These are phyloP conservation scores for Medicago arabica DNA, from an alignment of 306 rosid species.

Conservation along the genomic window DNA sequence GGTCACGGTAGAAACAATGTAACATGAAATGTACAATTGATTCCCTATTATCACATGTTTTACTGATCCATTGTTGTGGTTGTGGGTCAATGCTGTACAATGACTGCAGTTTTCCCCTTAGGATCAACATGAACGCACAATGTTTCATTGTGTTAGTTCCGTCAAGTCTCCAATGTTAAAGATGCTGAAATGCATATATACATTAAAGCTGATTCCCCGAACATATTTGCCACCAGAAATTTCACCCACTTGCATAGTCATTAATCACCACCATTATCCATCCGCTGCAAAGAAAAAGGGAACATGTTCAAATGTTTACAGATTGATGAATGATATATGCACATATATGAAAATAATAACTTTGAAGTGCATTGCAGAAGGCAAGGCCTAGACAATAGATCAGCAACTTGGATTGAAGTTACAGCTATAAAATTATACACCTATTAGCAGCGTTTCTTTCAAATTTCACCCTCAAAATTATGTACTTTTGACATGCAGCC, in stretches of 20 bases:
- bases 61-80: conserved; percentile 1
- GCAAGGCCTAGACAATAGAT: not conserved
- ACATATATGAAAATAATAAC: not conserved
- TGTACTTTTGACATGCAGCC: conserved; percentile 1
- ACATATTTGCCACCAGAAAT: conserved; percentile 31
- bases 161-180: conserved; percentile 22
- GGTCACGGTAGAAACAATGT: not conserved
- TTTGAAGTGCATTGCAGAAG: conserved; percentile 13
- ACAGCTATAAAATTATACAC: not conserved
- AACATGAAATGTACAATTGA: conserved; percentile 24
- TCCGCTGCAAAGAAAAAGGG: conserved; percentile 58
- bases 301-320: conserved; percentile 26
- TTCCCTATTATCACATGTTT: conserved; percentile 26
- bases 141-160: conserved; percentile 28
- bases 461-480: conserved; percentile 17
- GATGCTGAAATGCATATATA: not conserved
- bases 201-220: conserved; percentile 16
- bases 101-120: not conserved
- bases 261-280: conserved; percentile 40
- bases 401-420: conserved; percentile 10
- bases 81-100: conserved; percentile 16
- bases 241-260: conserved; percentile 35
- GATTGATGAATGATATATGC: conserved; percentile 12
- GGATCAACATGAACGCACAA: conserved; percentile 23
- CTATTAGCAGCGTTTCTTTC: conserved; percentile 17